A percentile compares a stretch with the other conserved stretches of the same genome.
Conservation (phyloP, 768 basidiomycete species). For the Inosperma sp. region DNA sequence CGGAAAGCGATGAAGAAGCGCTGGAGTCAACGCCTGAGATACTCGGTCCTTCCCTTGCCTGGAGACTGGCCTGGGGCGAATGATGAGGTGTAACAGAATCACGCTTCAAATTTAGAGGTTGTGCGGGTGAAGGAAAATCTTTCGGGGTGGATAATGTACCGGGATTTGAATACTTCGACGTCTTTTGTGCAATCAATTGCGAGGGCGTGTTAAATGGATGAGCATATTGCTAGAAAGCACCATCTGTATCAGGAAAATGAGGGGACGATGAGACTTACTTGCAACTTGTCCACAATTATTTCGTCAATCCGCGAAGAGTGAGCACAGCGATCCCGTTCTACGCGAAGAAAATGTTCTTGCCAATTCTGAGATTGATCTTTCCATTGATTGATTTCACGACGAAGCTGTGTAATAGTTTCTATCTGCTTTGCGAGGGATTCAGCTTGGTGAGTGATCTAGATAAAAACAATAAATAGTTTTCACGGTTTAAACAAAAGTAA, state of each 20-base stretch:
- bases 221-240: slow-evolving; percentile 4
- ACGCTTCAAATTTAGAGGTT: slow-evolving; percentile 26
- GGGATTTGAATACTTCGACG: slow-evolving; percentile 19
- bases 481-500: neutral
- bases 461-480: neutral
- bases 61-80: no score
- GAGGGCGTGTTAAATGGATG: slow-evolving; percentile 14
- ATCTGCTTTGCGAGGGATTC: slow-evolving; percentile 36
- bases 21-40: no score
- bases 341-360: slow-evolving; percentile 76
- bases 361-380: slow-evolving; percentile 72
- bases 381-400: slow-evolving; percentile 65
- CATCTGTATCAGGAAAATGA: no score
- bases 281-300: slow-evolving; percentile 46
- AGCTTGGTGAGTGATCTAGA: slow-evolving; percentile 54
- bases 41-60: no score
- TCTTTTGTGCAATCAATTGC: slow-evolving; percentile 34
- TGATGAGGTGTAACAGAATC: no score
- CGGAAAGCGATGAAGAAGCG: no score
- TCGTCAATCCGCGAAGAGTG: slow-evolving; percentile 57
- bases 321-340: slow-evolving; percentile 62
- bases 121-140: slow-evolving; percentile 29
- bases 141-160: no score
- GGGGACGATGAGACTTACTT: slow-evolving; percentile 25
- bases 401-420: slow-evolving; percentile 57